Evolutionary conservation across 768 basidiomycete genomes (phyloP).

Genomic region (Trametes maxima): DNA sequence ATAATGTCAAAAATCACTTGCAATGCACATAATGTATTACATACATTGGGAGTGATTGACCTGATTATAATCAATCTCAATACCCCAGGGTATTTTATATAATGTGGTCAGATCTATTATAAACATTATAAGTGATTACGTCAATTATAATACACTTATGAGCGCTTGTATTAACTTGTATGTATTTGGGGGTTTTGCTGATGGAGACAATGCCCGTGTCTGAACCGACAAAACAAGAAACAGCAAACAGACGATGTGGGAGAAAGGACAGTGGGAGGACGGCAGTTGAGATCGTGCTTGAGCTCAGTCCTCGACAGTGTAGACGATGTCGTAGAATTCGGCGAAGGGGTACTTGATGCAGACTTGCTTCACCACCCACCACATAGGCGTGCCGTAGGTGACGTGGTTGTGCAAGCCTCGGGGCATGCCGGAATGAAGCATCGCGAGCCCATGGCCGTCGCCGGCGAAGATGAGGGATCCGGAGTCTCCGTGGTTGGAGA

Average conservation of each 20-base stretch:
- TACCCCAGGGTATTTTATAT: too few relatives aligned
- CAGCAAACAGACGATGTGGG: background rate
- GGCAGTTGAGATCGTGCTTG: background rate
- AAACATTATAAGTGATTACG: too few relatives aligned
- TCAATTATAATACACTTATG: too few relatives aligned
- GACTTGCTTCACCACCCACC: constrained; percentile 32
- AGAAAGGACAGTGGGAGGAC: constrained; percentile 1
- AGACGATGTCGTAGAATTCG: constrained; percentile 9
- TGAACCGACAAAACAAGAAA: background rate
- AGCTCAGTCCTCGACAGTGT: background rate
- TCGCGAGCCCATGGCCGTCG: constrained; percentile 29
- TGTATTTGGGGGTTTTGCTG: too few relatives aligned
- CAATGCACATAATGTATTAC: too few relatives aligned
- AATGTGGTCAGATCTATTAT: too few relatives aligned
- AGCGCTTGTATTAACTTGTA: too few relatives aligned
- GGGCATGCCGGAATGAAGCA: constrained; percentile 33
- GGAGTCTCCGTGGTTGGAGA: constrained; percentile 44
- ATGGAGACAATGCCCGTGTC: background rate
- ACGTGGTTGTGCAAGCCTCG: constrained; percentile 25
- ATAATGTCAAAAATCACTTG: too few relatives aligned
- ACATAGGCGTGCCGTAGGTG: constrained; percentile 31
- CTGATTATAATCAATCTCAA: too few relatives aligned
- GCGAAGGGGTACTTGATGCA: constrained; percentile 21
- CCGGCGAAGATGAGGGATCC: constrained; percentile 43
- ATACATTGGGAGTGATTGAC: too few relatives aligned